phyloP scores from a whole-genome alignment of 2,329 filamentous ascomycete genomes.

The Graphilbum ipis-grandicollis region DNA sequence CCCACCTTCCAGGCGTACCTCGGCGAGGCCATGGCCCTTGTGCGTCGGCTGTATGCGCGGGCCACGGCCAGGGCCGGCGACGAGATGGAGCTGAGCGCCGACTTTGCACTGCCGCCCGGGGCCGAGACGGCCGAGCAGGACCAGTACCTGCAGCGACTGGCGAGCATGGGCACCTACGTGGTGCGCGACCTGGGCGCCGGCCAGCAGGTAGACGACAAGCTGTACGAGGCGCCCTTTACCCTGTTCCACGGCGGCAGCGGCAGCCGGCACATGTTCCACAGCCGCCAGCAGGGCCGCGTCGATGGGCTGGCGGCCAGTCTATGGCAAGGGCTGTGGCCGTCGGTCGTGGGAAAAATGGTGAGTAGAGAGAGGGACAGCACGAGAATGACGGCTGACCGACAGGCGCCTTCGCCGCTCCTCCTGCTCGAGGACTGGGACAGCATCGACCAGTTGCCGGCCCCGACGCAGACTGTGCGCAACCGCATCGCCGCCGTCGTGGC shows the following conservation, averaged over 20 bases:
- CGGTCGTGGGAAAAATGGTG: constrained; percentile 12
- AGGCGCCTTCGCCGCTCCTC: constrained; percentile 1
- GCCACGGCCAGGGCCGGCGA: constrained; percentile 12
- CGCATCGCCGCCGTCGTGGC: constrained; percentile 8
- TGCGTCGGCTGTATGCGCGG: constrained; percentile 23
- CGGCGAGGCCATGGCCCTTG: constrained; percentile 19
- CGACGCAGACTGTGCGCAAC: constrained; percentile 8
- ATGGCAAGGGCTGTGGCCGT: constrained; percentile 14
- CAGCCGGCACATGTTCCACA: constrained; percentile 7
- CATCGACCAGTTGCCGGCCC: constrained; percentile 6
- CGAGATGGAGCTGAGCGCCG: constrained; percentile 4
- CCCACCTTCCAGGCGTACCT: constrained; percentile 16
- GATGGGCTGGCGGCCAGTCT: constrained; percentile 13
- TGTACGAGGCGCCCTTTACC: constrained; percentile 11
- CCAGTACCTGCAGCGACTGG: constrained; percentile 11
- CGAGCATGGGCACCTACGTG: constrained; percentile 14
- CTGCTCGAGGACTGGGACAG: constrained; percentile 7
- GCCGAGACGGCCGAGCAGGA: constrained; percentile 4
- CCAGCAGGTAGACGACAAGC: constrained; percentile 11
- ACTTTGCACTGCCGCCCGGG: constrained; percentile 7
- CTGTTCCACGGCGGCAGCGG: constrained; percentile 9
- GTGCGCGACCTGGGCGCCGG: constrained; percentile 12
- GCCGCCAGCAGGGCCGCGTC: constrained; percentile 5
- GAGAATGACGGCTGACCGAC: too few species aligned
- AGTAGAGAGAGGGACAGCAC: too few species aligned